A percentile compares a stretch with the other conserved stretches of the same genome.
These are phyloP conservation scores for Podaxis rugospora DNA, from an alignment of 768 basidiomycete species.

Conservation along the genomic window DNA sequence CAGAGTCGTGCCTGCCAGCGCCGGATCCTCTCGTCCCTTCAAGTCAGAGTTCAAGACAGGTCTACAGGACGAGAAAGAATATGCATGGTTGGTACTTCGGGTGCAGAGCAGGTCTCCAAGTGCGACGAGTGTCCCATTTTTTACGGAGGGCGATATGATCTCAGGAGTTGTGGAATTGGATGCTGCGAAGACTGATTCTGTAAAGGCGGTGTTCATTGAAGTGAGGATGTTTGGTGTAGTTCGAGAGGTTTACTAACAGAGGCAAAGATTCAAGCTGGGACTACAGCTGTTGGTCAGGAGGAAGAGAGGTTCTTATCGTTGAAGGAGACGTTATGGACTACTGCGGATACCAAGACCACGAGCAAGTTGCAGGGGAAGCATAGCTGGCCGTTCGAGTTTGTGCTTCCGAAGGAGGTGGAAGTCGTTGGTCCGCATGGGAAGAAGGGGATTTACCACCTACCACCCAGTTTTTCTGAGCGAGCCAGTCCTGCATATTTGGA, in stretches of 20 bases:
- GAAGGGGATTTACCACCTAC: constrained; percentile 35
- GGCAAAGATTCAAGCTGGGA: constrained; percentile 39
- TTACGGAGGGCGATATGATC: constrained; percentile 44
- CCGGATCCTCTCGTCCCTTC: background rate
- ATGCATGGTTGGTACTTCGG: constrained; percentile 44
- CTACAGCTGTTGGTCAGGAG: constrained; percentile 53
- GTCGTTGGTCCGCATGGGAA: constrained; percentile 29
- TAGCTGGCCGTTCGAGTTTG: constrained; percentile 45
- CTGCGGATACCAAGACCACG: constrained; percentile 12
- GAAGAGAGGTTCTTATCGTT: constrained; percentile 42
- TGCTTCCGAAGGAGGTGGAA: constrained; percentile 38
- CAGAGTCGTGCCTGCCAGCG: background rate
- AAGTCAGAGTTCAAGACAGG: constrained; percentile 32
- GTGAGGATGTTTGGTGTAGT: constrained; percentile 27
- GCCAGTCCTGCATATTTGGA: constrained; percentile 54
- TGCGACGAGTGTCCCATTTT: constrained; percentile 36
- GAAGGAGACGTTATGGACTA: constrained; percentile 38
- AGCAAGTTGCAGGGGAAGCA: constrained; percentile 40
- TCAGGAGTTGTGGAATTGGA: constrained; percentile 48
- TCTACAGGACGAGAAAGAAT: constrained; percentile 38
- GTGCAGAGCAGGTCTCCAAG: constrained; percentile 43
- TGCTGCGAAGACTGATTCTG: constrained; percentile 41
- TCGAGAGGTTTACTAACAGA: background rate
- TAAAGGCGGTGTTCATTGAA: constrained; percentile 42
- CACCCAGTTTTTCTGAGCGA: constrained; percentile 52